Evolutionary conservation across 148 eudicot genomes (phyloP), one percentile per base, ranked within the genome.

Genomic region (Oxyria digyna): DNA sequence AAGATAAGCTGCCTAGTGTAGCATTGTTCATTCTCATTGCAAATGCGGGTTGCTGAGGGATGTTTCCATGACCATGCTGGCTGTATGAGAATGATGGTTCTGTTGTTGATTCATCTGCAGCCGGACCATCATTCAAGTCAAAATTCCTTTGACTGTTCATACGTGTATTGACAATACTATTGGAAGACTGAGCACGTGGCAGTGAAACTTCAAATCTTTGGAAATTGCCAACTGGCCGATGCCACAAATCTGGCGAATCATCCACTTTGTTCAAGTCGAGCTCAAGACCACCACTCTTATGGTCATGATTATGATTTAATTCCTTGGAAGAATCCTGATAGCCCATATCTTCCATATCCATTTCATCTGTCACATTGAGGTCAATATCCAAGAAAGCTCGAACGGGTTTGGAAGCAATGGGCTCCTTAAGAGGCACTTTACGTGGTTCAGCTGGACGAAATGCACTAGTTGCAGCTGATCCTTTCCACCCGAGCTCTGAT

Each of bases 381-480:
- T 94, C 99, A 83, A 94, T 57, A 69, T 94, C 96, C 26, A 94
- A 79, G n/a, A 69, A 79, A 21, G 74, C 18, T 6, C 89, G 87
- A 38, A 72, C 81, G 43, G 73, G 87, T 71, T 74, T 93, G 69
- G 75, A 65, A 45, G 78, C 14, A 26, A 74, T 72, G 43, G 49
- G 77, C 69, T 76, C 88, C 64, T 74, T 42, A 21, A 64, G 21
- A 42, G 78, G n/a, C 48, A 62, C 64, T 75, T 87, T 87, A 38
- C 97, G 78, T n/a, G 96, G 96, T 72, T 90, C 97, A 24, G 98
- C 98, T 1, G 95, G 97, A 33, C 90, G 89, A 77, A 94, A 90
- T 68, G 95, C 98, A 80, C 97, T 94, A 14, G 97, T 94, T 14
- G 97, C 90, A 59, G 96, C 98, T 21, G 96, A 86, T 43, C 98